These are phyloP conservation scores for Penicillium hordei DNA, from an alignment of 2,329 filamentous ascomycete species.

Conservation along the genomic window DNA sequence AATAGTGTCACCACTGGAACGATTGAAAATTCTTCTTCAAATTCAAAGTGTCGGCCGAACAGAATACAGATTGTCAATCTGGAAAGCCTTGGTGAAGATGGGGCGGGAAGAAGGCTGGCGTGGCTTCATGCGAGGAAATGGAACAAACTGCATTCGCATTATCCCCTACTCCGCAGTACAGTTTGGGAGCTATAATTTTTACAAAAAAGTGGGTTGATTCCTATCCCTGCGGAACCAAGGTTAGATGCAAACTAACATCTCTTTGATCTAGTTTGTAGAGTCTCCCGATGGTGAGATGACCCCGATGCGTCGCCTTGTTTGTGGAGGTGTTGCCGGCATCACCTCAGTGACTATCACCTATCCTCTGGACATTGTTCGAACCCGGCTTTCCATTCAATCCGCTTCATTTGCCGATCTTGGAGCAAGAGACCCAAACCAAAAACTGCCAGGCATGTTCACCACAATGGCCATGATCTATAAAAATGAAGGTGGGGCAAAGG, in stretches of 20 bases:
- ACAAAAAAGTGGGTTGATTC: constrained; percentile 72
- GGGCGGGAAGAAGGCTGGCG: constrained; percentile 95
- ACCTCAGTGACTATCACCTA: constrained; percentile 96
- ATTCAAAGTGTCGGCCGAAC: constrained; percentile 86
- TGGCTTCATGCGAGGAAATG: constrained; percentile 97
- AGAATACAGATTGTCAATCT: constrained; percentile 90
- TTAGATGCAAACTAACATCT: constrained; percentile 12
- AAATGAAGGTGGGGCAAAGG: constrained; percentile 78
- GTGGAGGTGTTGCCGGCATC: constrained; percentile 87
- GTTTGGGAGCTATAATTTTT: constrained; percentile 97
- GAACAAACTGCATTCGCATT: constrained; percentile 97
- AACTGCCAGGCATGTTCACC: constrained; percentile 88
- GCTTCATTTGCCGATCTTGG: constrained; percentile 86
- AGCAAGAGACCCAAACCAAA: constrained; percentile 54
- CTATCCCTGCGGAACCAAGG: background rate
- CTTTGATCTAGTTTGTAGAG: constrained; percentile 66
- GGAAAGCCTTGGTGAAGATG: constrained; percentile 89
- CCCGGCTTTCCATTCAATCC: constrained; percentile 90
- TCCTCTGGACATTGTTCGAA: constrained; percentile 95
- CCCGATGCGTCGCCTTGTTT: constrained; percentile 75
- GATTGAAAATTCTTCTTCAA: constrained; percentile 97
- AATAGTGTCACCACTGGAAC: constrained; percentile 91
- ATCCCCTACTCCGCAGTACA: constrained; percentile 98
- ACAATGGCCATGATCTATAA: constrained; percentile 83
- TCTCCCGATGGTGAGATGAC: constrained; percentile 71